Evolutionary conservation across 106 monocot species (phyloP).

Genomic region (Triglochin maritima): DNA sequence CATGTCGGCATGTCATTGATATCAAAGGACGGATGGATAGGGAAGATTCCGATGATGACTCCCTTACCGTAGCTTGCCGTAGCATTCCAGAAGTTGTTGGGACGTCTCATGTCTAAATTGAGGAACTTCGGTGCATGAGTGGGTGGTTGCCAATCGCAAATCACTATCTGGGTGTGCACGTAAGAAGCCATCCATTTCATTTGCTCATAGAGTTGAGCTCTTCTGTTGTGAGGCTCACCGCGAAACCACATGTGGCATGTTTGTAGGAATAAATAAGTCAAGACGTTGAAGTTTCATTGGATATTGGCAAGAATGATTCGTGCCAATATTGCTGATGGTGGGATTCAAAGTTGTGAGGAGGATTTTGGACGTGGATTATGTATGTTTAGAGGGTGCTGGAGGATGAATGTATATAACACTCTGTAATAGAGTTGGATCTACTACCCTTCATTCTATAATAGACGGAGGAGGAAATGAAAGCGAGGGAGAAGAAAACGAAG

Average conservation of each 20-base stretch:
- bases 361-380: constrained; percentile 15
- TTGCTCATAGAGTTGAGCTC: constrained; percentile 19
- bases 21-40: constrained; percentile 36
- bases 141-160: constrained; percentile 33
- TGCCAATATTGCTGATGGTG: constrained; percentile 17
- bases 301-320: constrained; percentile 16
- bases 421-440: too few relatives aligned
- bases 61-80: constrained; percentile 23
- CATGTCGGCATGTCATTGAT: constrained; percentile 11
- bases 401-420: too few relatives aligned
- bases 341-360: neutral
- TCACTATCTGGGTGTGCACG: constrained; percentile 5
- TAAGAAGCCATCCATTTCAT: constrained; percentile 31
- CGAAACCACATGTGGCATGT: constrained; percentile 32
- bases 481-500: too few relatives aligned
- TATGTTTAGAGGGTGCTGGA: constrained; percentile 7
- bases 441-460: too few relatives aligned
- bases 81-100: constrained; percentile 9
- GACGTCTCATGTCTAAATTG: neutral
- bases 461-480: too few relatives aligned
- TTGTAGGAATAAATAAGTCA: constrained; percentile 37
- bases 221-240: constrained; percentile 23
- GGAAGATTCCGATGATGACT: constrained; percentile 30
- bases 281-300: neutral
- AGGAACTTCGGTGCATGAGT: constrained; percentile 42